These are phyloP conservation scores for Kwoniella dejecticola DNA, from an alignment of 768 basidiomycete species.

Conservation along the genomic window DNA sequence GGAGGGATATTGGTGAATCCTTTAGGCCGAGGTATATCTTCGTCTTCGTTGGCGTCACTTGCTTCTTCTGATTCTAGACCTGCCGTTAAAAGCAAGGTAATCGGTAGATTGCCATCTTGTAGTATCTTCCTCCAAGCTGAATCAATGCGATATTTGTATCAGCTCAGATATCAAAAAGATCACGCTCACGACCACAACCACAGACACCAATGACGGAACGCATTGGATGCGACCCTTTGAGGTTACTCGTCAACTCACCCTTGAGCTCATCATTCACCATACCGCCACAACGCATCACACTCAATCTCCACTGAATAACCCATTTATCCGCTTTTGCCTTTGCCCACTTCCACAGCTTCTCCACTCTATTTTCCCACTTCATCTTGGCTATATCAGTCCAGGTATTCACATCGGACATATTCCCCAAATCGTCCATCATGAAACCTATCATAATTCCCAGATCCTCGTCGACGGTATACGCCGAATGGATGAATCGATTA, in stretches of 20 bases:
- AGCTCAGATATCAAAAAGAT: too few species aligned
- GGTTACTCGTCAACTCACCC: too few species aligned
- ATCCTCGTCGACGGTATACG: constrained; percentile 21
- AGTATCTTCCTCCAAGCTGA: constrained; percentile 28
- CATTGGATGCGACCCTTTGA: too few species aligned
- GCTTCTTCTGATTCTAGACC: background rate
- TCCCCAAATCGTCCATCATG: constrained; percentile 37
- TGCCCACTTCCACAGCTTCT: constrained; percentile 12
- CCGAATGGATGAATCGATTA: constrained; percentile 30
- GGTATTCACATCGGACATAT: constrained; percentile 27
- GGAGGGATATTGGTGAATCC: constrained; percentile 19
- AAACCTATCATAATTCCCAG: constrained; percentile 21
- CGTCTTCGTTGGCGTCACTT: background rate
- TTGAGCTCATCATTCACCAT: constrained; percentile 27
- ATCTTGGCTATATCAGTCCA: constrained; percentile 10
- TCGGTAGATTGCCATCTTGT: background rate
- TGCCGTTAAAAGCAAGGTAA: background rate
- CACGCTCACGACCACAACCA: too few species aligned
- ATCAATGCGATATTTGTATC: background rate
- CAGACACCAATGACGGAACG: too few species aligned
- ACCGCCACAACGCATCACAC: constrained; percentile 15
- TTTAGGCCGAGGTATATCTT: constrained; percentile 5
- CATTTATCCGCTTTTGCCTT: constrained; percentile 11
- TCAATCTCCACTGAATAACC: constrained; percentile 30
- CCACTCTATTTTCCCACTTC: background rate